A percentile compares a stretch with the other conserved stretches of the same genome.
Evolutionary conservation across 495 filamentous ascomycete species (phyloP).

Genomic region (Margaritispora aquatica): DNA sequence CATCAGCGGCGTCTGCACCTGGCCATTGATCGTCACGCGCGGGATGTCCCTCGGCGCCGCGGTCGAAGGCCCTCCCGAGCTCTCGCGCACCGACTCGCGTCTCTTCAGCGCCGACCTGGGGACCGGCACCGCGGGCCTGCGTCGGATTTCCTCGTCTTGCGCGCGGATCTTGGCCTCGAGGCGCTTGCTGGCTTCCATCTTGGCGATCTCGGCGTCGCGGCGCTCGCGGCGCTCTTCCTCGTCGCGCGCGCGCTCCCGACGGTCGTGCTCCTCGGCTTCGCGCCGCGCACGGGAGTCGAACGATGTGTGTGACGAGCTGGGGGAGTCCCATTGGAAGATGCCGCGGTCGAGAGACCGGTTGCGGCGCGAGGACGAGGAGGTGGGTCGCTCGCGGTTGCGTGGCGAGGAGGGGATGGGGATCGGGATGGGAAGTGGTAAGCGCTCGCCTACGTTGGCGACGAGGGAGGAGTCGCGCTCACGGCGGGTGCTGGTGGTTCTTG

Average conservation of each 20-base stretch:
- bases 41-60: background rate
- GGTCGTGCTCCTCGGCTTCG: conserved; percentile 10
- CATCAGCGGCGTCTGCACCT: conserved; percentile 3
- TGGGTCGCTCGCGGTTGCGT: background rate
- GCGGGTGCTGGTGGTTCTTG: background rate
- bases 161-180: conserved; percentile 7
- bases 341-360: conserved; percentile 1
- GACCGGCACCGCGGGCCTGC: conserved; percentile 17
- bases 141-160: conserved; percentile 21
- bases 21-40: background rate
- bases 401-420: background rate
- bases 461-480: background rate
- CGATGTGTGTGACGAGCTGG: conserved; percentile 19
- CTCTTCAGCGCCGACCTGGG: background rate
- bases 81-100: background rate
- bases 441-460: conserved; percentile 1
- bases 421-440: background rate
- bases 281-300: conserved; percentile 15
- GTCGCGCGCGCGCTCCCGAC: background rate
- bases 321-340: conserved; percentile 14
- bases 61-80: too few relatives aligned
- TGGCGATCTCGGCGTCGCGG: conserved; percentile 9
- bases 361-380: too few relatives aligned
- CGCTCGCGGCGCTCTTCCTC: background rate
- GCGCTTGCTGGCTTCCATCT: conserved; percentile 7